Percentiles rank a stretch among this genome's conserved stretches.
Evolutionary conservation across 2,329 filamentous ascomycete species (phyloP).

Genomic region (Chaetomium olivaceum): DNA sequence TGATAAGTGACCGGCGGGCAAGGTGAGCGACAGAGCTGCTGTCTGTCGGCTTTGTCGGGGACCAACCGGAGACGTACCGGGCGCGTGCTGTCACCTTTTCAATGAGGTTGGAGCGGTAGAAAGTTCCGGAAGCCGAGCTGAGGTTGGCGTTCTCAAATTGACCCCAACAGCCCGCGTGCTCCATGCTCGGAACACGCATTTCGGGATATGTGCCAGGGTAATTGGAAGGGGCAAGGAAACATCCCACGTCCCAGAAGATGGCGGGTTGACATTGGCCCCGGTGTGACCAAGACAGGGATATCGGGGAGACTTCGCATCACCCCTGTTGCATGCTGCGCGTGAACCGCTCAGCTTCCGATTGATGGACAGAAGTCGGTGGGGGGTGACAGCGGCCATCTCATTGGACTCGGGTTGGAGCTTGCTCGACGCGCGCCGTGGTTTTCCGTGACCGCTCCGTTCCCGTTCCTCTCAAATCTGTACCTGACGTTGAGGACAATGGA

Average conservation of each 20-base stretch:
- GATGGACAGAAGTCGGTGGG: constrained; percentile 18
- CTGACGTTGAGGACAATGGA: not conserved
- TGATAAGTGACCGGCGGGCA: not conserved
- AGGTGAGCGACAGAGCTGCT: not conserved
- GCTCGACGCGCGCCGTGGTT: not conserved
- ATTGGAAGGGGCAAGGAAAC: constrained; percentile 25
- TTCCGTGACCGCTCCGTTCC: not conserved
- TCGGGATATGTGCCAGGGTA: constrained; percentile 20
- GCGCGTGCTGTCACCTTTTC: constrained; percentile 6
- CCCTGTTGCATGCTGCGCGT: constrained; percentile 18
- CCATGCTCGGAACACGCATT: not conserved
- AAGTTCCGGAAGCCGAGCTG: constrained; percentile 28
- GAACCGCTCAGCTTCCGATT: constrained; percentile 27
- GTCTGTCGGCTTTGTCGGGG: not conserved
- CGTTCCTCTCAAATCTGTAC: not conserved
- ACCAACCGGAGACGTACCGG: not conserved
- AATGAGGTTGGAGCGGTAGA: constrained; percentile 23
- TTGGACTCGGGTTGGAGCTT: not conserved
- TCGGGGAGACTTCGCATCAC: constrained; percentile 5
- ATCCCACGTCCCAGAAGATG: constrained; percentile 24
- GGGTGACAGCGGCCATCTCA: not conserved
- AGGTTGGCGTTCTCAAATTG: not conserved
- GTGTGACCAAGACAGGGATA: constrained; percentile 26
- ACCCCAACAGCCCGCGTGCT: not conserved
- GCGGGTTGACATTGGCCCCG: constrained; percentile 24